Evolutionary conservation across 2,329 filamentous ascomycete genomes (phyloP).

Genomic region (Ophiostoma quercus): DNA sequence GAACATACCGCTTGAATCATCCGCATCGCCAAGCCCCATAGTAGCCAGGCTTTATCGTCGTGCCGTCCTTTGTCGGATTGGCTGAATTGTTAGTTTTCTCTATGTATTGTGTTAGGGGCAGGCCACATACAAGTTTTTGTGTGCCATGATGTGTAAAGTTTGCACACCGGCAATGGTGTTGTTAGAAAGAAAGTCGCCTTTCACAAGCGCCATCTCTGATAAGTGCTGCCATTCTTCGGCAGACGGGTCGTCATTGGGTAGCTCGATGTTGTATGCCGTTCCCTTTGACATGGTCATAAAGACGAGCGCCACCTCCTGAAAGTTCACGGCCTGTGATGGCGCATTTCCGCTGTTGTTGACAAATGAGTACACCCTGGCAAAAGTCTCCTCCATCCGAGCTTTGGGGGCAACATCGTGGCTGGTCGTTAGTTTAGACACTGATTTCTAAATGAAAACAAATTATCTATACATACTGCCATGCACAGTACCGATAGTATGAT

Average conservation of each 20-base stretch:
- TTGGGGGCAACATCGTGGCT: neutral
- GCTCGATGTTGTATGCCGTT: conserved; percentile 20
- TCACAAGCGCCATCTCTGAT: neutral
- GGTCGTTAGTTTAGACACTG: neutral
- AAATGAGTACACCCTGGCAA: neutral
- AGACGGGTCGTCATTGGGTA: conserved; percentile 17
- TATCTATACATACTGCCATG: conserved; percentile 16
- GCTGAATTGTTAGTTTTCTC: neutral
- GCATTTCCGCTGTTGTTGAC: neutral
- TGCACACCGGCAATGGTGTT: conserved; percentile 4
- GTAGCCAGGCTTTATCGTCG: conserved; percentile 18
- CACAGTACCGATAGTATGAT: conserved; percentile 22
- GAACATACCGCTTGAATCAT: conserved; percentile 18
- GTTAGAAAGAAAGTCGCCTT: neutral
- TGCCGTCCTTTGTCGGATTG: conserved; percentile 18
- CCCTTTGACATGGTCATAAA: conserved; percentile 22
- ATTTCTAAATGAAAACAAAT: neutral
- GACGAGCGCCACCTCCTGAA: conserved; percentile 12
- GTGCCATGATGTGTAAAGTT: neutral
- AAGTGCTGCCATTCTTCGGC: conserved; percentile 15
- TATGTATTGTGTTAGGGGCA: neutral
- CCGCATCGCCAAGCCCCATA: conserved; percentile 20
- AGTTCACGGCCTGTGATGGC: neutral
- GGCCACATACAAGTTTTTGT: neutral
- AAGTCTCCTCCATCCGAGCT: neutral